Evolutionary conservation across 2,329 filamentous ascomycete species (phyloP).

Genomic region (Xylaria sp.): DNA sequence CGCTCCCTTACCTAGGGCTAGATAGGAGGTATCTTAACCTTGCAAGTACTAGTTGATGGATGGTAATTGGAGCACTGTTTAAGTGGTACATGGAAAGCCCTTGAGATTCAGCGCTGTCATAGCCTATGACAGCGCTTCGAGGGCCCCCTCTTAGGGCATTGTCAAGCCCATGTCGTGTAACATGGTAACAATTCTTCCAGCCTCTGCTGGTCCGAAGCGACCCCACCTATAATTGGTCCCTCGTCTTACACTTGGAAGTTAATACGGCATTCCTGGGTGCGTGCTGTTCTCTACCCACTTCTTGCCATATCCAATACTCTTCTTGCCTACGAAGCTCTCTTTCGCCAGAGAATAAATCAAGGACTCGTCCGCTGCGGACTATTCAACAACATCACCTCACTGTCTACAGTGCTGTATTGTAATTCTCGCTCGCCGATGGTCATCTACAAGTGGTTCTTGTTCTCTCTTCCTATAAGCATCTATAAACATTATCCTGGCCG

Average conservation of each 20-base stretch:
- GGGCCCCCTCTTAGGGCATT: background rate
- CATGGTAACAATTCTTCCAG: constrained; percentile 25
- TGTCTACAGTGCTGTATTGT: constrained; percentile 7
- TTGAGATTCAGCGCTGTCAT: background rate
- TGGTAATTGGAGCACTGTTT: constrained; percentile 19
- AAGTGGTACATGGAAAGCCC: constrained; percentile 27
- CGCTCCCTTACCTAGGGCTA: background rate
- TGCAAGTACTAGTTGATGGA: background rate
- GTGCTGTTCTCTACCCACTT: constrained; percentile 4
- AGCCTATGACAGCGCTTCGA: constrained; percentile 4
- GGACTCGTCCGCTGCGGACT: constrained; percentile 10
- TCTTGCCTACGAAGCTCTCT: background rate
- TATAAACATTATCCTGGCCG: constrained; percentile 7
- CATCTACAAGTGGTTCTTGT: constrained; percentile 1
- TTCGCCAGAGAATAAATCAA: constrained; percentile 12
- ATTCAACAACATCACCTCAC: constrained; percentile 22
- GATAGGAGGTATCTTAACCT: too few species aligned
- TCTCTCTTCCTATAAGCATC: constrained; percentile 15
- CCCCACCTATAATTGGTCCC: constrained; percentile 29
- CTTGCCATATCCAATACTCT: background rate
- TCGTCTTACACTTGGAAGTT: constrained; percentile 9
- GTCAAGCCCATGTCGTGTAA: constrained; percentile 4
- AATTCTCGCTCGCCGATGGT: background rate
- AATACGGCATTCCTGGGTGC: background rate
- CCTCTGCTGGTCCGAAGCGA: background rate